Conservation (phyloP, 106 monocot genomes). For the Platanthera guangdongensis region DNA sequence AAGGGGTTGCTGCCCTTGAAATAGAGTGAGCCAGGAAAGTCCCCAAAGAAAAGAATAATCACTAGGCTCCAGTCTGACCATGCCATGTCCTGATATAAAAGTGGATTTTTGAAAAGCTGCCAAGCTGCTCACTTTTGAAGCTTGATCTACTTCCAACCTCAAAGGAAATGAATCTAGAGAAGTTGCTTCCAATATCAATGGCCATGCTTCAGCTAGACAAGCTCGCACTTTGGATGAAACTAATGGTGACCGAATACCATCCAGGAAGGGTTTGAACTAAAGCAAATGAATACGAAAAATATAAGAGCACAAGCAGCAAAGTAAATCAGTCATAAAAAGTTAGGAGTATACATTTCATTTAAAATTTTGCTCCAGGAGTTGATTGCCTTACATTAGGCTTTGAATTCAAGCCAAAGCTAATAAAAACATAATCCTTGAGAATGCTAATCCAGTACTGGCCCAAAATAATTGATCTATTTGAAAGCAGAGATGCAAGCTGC, state of each 20-base stretch:
- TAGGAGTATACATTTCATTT: background rate
- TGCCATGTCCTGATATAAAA: conserved; percentile 53
- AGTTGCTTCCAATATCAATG: conserved; percentile 62
- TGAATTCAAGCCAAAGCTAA: conserved; percentile 53
- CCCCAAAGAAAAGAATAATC: conserved; percentile 92
- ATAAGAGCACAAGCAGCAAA: conserved; percentile 2
- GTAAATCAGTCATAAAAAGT: background rate
- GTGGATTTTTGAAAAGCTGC: conserved; percentile 17
- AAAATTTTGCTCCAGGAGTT: background rate
- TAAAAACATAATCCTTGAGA: conserved; percentile 74
- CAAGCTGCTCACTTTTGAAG: conserved; percentile 1
- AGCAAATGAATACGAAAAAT: conserved; percentile 5
- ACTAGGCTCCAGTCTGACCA: conserved; percentile 54
- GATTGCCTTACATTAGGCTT: conserved; percentile 49
- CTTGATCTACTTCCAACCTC: conserved; percentile 25
- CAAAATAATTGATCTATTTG: conserved; percentile 51
- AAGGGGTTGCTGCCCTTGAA: conserved; percentile 36
- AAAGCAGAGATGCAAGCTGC: conserved; percentile 66
- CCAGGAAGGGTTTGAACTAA: conserved; percentile 85
- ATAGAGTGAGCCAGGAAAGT: conserved; percentile 58
- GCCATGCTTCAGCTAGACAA: conserved; percentile 72
- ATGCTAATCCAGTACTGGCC: conserved; percentile 74
- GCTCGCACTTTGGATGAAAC: conserved; percentile 67
- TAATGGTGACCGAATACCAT: conserved; percentile 76
- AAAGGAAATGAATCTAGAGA: conserved; percentile 64